These are phyloP conservation scores for Eucalyptus viminalis DNA, from an alignment of 345 rosid genomes.

Conservation along the genomic window DNA sequence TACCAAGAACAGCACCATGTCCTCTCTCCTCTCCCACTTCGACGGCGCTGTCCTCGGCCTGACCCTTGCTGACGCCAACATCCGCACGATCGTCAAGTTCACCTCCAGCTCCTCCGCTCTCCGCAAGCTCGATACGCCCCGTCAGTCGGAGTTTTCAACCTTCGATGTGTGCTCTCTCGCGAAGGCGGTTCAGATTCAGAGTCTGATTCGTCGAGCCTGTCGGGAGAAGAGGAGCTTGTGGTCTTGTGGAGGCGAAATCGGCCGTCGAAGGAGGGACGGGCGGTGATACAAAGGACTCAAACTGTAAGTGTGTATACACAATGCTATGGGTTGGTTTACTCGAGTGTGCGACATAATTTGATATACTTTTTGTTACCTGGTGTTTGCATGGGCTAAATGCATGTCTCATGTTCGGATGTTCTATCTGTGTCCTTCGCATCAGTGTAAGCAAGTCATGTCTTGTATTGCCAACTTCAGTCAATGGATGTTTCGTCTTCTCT, in stretches of 20 bases:
- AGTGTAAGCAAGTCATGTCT: background rate
- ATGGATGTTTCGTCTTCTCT: background rate
- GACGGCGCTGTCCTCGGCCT: conserved; percentile 78
- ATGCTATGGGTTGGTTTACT: background rate
- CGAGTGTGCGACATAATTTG: background rate
- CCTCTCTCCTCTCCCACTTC: conserved; percentile 32
- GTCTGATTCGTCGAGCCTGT: background rate
- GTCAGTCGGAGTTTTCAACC: conserved; percentile 38
- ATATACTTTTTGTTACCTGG: too few relatives aligned
- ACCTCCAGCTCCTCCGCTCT: conserved; percentile 42
- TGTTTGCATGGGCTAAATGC: background rate
- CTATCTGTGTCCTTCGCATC: background rate
- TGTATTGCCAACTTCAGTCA: background rate
- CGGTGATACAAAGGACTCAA: conserved; percentile 71
- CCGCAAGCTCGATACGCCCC: conserved; percentile 41
- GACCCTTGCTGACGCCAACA: conserved; percentile 52
- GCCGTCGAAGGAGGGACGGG: conserved; percentile 24
- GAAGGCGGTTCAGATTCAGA: background rate
- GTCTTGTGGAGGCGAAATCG: conserved; percentile 35
- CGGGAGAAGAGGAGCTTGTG: conserved; percentile 23
- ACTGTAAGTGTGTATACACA: conserved; percentile 13
- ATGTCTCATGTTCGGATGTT: background rate
- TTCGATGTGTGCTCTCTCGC: conserved; percentile 32
- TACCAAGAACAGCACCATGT: conserved; percentile 7
- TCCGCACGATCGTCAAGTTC: conserved; percentile 33